phyloP scores from a whole-genome alignment of 805 yeast genomes.

The Yarrowia yakushimensis region DNA sequence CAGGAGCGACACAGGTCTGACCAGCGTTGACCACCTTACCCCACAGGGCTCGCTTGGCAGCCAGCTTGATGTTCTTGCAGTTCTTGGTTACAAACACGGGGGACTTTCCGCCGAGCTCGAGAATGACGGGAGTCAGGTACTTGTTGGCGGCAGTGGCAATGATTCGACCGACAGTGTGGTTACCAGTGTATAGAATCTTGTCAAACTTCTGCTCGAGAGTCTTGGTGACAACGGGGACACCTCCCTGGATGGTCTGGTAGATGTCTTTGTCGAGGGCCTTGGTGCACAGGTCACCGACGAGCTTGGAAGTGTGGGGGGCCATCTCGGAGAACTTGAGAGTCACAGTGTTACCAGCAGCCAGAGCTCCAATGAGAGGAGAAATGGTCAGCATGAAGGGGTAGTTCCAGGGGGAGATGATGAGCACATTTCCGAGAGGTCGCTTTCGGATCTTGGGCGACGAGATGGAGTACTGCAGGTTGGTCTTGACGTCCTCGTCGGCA shows the following conservation, averaged over 20 bases:
- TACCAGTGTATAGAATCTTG: slow-evolving; percentile 84
- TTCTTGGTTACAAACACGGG: slow-evolving; percentile 68
- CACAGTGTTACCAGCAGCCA: slow-evolving; percentile 80
- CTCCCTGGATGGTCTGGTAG: slow-evolving; percentile 69
- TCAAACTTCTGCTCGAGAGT: slow-evolving; percentile 67
- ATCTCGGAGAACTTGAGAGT: slow-evolving; percentile 71
- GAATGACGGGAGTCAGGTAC: slow-evolving; percentile 69
- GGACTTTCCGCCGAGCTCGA: slow-evolving; percentile 91
- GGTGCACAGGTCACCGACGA: slow-evolving; percentile 54
- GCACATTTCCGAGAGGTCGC: slow-evolving; percentile 55
- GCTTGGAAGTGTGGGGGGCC: slow-evolving; percentile 56
- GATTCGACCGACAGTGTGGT: slow-evolving; percentile 67
- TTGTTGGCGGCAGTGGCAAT: slow-evolving; percentile 82
- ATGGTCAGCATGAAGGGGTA: slow-evolving; percentile 65
- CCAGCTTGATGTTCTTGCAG: slow-evolving; percentile 38
- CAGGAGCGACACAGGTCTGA: slow-evolving; percentile 89
- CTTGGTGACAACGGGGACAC: slow-evolving; percentile 55
- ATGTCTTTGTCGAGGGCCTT: slow-evolving; percentile 54
- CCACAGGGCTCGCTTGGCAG: slow-evolving; percentile 67
- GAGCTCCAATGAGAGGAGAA: slow-evolving; percentile 70
- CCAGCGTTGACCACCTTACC: slow-evolving; percentile 80
- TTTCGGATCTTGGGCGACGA: slow-evolving; percentile 34
- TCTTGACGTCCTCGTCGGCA: slow-evolving; percentile 43
- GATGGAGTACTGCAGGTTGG: slow-evolving; percentile 29
- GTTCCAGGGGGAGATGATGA: slow-evolving; percentile 74